A percentile compares a stretch with the other conserved stretches of the same genome.
phyloP scores from a whole-genome alignment of 75 land plant species.

The Selaginella tamariscina region DNA sequence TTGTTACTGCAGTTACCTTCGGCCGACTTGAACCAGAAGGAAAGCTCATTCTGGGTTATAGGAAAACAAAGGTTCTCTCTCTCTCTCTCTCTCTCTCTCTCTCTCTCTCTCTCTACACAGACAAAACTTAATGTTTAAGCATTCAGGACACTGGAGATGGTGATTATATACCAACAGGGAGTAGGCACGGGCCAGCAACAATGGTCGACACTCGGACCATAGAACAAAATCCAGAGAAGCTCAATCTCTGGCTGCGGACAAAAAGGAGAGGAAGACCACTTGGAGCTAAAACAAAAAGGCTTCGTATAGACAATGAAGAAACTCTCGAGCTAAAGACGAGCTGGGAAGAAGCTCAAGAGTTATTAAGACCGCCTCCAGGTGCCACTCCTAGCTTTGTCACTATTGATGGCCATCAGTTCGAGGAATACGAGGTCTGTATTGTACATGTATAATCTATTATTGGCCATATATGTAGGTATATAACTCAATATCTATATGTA shows the following conservation, averaged over 20 bases:
- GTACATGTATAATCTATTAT: no score
- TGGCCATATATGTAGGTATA: no score
- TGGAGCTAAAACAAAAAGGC: slow-evolving; percentile 61
- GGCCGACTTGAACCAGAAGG: slow-evolving; percentile 88
- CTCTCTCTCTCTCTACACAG: neutral
- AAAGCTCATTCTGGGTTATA: slow-evolving; percentile 85
- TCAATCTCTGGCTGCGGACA: neutral
- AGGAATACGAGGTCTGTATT: slow-evolving; percentile 98
- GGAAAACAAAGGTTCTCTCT: slow-evolving; percentile 41
- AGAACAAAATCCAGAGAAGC: neutral
- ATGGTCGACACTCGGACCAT: neutral
- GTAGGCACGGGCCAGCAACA: no score
- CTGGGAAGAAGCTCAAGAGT: slow-evolving; percentile 86
- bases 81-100: no score
- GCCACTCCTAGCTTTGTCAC: slow-evolving; percentile 39
- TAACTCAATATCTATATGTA: no score
- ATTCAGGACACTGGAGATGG: neutral
- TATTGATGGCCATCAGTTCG: slow-evolving; percentile 85
- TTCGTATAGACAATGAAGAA: slow-evolving; percentile 57
- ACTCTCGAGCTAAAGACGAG: slow-evolving; percentile 59
- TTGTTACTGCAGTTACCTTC: slow-evolving; percentile 60
- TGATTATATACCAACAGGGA: no score
- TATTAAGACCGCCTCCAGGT: slow-evolving; percentile 58
- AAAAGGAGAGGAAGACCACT: slow-evolving; percentile 43
- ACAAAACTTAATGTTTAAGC: neutral